A percentile compares a stretch with the other conserved stretches of the same genome.
Conservation (phyloP, 2,329 filamentous ascomycete genomes). For the Trichoderma breve region DNA sequence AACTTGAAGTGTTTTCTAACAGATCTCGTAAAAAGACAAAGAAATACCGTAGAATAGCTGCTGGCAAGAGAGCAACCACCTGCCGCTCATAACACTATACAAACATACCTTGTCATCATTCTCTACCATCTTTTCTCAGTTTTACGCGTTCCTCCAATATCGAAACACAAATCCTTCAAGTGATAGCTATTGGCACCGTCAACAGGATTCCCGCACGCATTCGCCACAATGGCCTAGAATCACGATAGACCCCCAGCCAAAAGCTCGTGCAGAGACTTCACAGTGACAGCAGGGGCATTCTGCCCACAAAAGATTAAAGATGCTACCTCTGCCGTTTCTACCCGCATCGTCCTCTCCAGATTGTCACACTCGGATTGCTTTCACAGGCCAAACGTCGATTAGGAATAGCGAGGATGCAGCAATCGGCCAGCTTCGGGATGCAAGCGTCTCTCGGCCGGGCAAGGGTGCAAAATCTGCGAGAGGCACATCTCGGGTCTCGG, state of each 20-base stretch:
- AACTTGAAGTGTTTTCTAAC: neutral
- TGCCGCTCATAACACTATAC: neutral
- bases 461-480: neutral
- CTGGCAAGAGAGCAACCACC: neutral
- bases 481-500: neutral
- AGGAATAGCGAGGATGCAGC: neutral
- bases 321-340: neutral
- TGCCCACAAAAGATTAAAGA: neutral
- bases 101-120: neutral
- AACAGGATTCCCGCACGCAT: neutral
- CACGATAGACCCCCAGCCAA: neutral
- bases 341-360: neutral
- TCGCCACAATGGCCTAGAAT: no score
- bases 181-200: neutral
- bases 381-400: neutral
- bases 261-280: neutral
- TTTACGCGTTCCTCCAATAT: neutral
- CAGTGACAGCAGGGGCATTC: neutral
- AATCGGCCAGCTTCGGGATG: constrained; percentile 13
- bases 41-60: neutral
- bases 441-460: neutral
- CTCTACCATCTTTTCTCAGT: neutral
- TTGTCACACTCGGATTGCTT: neutral
- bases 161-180: neutral
- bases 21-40: neutral